Evolutionary conservation across 768 basidiomycete species (phyloP).

Genomic region (Multifurca ochricompacta): DNA sequence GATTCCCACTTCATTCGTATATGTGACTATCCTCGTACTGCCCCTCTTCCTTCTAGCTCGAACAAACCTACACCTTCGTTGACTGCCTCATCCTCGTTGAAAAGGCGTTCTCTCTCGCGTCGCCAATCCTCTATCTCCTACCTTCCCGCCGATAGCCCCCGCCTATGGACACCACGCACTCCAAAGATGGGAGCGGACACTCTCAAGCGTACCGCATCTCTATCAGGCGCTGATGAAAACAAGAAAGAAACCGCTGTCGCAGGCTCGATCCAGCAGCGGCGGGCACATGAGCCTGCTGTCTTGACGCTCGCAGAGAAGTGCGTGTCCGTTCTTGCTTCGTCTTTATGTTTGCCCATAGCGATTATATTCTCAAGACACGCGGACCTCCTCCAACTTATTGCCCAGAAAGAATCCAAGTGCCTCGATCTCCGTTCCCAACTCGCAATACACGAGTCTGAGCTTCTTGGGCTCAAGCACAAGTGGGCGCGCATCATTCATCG

Average conservation of each 20-base stretch:
- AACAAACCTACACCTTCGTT: constrained; percentile 15
- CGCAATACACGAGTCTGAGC: constrained; percentile 61
- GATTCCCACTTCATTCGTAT: constrained; percentile 39
- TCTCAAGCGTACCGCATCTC: neutral
- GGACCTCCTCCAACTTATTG: constrained; percentile 75
- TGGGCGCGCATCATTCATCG: constrained; percentile 76
- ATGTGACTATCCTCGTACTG: constrained; percentile 24
- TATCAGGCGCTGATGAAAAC: neutral
- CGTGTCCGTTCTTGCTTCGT: constrained; percentile 26
- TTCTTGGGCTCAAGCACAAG: constrained; percentile 67
- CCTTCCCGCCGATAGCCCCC: constrained; percentile 28
- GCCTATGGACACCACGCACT: constrained; percentile 14
- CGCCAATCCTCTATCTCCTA: constrained; percentile 53
- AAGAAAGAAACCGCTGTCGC: constrained; percentile 22
- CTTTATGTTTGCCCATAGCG: neutral
- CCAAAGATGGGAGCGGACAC: neutral
- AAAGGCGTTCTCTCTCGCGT: constrained; percentile 25
- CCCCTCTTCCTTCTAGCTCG: constrained; percentile 17
- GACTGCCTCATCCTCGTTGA: constrained; percentile 23
- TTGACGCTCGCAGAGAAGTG: constrained; percentile 69
- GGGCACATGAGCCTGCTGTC: constrained; percentile 33
- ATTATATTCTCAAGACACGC: constrained; percentile 46
- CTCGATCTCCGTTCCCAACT: constrained; percentile 75
- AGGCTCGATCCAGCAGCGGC: constrained; percentile 18
- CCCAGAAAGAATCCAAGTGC: constrained; percentile 80